These are phyloP conservation scores for Ilyonectria mors-panacis DNA, from an alignment of 2,329 filamentous ascomycete species.

Conservation along the genomic window DNA sequence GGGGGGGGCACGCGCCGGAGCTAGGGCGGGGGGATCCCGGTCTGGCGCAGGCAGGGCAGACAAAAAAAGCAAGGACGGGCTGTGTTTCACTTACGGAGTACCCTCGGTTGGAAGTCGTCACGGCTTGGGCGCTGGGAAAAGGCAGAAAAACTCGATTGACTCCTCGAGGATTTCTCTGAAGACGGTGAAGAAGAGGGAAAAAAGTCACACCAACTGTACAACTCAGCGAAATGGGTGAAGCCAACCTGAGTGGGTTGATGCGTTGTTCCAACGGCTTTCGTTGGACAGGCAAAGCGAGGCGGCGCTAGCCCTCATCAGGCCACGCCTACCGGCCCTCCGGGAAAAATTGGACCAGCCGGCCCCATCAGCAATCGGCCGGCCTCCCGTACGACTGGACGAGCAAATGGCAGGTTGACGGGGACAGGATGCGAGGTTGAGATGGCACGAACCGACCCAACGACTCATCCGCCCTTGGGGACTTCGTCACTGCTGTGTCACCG, in stretches of 20 bases:
- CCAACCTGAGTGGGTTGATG: conserved; percentile 23
- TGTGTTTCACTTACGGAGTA: neutral
- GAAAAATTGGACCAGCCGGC: neutral
- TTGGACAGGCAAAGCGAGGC: conserved; percentile 20
- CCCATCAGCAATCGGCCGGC: neutral
- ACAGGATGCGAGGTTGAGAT: neutral
- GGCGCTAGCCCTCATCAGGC: conserved; percentile 11
- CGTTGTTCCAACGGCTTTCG: conserved; percentile 31
- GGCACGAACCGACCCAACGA: neutral
- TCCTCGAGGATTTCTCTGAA: neutral
- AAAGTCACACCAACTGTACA: conserved; percentile 7
- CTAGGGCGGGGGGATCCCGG: neutral
- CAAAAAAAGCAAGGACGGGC: neutral
- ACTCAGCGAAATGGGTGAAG: conserved; percentile 13
- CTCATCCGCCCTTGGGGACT: conserved; percentile 1
- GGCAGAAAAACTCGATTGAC: neutral
- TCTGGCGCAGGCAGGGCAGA: neutral
- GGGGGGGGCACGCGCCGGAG: conserved; percentile 1
- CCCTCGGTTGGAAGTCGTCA: neutral
- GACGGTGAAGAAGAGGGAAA: conserved; percentile 2
- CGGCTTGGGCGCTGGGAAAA: neutral
- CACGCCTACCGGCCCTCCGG: conserved; percentile 11
- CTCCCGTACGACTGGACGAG: neutral
- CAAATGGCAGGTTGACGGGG: neutral
- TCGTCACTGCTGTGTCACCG: neutral